Evolutionary conservation across 1,139 yeast species (phyloP).

Genomic region (Yamadazyma friedrichii): DNA sequence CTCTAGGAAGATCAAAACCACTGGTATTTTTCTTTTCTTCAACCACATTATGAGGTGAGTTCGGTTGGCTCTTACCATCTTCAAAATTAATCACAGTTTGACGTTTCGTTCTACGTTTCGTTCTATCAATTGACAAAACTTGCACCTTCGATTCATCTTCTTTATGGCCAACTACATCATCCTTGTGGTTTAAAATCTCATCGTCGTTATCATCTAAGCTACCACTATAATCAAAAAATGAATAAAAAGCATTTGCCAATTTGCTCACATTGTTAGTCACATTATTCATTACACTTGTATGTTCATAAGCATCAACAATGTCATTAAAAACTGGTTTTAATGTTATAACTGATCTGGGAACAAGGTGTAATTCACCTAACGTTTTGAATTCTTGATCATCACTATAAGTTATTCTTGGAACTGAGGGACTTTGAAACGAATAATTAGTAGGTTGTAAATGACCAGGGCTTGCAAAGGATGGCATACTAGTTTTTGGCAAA

Average conservation of each 20-base stretch:
- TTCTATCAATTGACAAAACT: constrained; percentile 20
- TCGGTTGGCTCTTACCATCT: not conserved
- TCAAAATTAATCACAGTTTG: constrained; percentile 21
- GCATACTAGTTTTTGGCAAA: constrained; percentile 26
- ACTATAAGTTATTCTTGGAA: constrained; percentile 38
- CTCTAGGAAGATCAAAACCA: not conserved
- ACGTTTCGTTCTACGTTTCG: constrained; percentile 14
- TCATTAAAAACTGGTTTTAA: constrained; percentile 53
- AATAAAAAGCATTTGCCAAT: constrained; percentile 34
- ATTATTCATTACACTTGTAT: constrained; percentile 18
- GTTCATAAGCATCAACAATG: constrained; percentile 10
- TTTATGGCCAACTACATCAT: not conserved
- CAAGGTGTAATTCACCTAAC: constrained; percentile 48
- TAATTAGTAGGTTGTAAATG: constrained; percentile 33
- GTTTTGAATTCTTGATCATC: constrained; percentile 54
- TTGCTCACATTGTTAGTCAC: constrained; percentile 16
- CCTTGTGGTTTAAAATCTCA: constrained; percentile 3
- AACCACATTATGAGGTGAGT: not conserved
- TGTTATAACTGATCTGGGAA: constrained; percentile 67
- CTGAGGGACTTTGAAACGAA: constrained; percentile 37
- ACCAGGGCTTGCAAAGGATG: constrained; percentile 38
- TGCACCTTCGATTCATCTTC: constrained; percentile 14
- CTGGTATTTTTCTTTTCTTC: not conserved
- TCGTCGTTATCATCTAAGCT: constrained; percentile 13
- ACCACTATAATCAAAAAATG: constrained; percentile 45